Evolutionary conservation across 2,329 filamentous ascomycete genomes (phyloP).

Genomic region (Thielaviopsis punctulata): DNA sequence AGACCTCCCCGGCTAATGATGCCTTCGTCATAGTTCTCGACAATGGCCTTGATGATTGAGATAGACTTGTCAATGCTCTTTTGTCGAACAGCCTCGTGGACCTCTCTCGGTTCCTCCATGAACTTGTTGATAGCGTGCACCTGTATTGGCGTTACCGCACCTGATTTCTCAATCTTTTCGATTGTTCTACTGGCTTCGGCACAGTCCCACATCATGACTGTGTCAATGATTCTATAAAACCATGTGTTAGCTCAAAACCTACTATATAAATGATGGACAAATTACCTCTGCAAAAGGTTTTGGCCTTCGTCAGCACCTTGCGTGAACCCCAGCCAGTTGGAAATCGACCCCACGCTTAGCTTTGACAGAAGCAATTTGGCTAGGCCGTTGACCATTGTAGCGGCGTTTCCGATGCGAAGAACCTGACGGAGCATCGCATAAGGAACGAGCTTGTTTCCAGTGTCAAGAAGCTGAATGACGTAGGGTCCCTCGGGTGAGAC

Average conservation of each 20-base stretch:
- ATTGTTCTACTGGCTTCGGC: conserved; percentile 49
- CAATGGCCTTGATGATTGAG: conserved; percentile 52
- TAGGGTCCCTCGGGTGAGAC: conserved; percentile 61
- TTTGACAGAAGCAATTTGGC: conserved; percentile 60
- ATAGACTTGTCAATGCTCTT: conserved; percentile 31
- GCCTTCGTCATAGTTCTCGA: conserved; percentile 33
- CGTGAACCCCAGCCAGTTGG: conserved; percentile 64
- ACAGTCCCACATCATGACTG: conserved; percentile 57
- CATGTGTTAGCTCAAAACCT: conserved; percentile 8
- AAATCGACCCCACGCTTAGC: conserved; percentile 53
- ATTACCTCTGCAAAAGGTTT: conserved; percentile 52
- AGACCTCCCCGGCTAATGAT: conserved; percentile 15
- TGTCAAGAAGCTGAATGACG: conserved; percentile 52
- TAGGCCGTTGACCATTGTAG: conserved; percentile 65
- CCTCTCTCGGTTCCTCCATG: conserved; percentile 31
- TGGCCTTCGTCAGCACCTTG: conserved; percentile 57
- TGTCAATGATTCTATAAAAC: conserved; percentile 50
- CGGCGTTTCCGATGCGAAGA: conserved; percentile 58
- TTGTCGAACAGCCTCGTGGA: conserved; percentile 42
- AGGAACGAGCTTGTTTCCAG: conserved; percentile 51
- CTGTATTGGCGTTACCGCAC: conserved; percentile 36
- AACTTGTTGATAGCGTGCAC: conserved; percentile 43
- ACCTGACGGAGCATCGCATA: conserved; percentile 59
- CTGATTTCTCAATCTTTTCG: conserved; percentile 46
- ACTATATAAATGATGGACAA: not conserved